Evolutionary conservation across 1,284 basidiomycete species (phyloP).

Genomic region (Chiua sp.): DNA sequence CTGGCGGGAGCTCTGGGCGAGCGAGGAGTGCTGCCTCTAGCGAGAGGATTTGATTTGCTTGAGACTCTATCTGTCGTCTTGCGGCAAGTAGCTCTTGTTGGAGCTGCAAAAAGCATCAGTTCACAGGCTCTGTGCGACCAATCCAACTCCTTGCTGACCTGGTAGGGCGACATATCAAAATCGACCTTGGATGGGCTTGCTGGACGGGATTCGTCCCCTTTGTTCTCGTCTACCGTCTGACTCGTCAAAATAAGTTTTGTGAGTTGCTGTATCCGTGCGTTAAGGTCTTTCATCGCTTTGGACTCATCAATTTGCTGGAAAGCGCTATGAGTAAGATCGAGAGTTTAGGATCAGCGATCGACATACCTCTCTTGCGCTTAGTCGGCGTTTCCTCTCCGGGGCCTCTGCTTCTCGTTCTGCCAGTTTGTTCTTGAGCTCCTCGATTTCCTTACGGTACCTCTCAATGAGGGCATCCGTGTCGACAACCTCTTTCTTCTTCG

Average conservation of each 20-base stretch:
- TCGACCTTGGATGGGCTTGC: slow-evolving; percentile 83
- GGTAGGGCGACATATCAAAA: slow-evolving; percentile 84
- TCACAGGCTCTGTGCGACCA: neutral
- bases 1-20: slow-evolving; percentile 61
- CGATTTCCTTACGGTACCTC: slow-evolving; percentile 91
- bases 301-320: slow-evolving; percentile 76
- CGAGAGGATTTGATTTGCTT: slow-evolving; percentile 81
- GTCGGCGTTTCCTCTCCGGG: slow-evolving; percentile 57
- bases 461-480: slow-evolving; percentile 93
- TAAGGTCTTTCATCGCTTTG: slow-evolving; percentile 81
- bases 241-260: slow-evolving; percentile 89
- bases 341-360: neutral
- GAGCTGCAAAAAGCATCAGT: slow-evolving; percentile 51
- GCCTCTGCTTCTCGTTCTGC: slow-evolving; percentile 67
- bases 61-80: slow-evolving; percentile 74
- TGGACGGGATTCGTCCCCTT: slow-evolving; percentile 72
- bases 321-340: slow-evolving; percentile 1
- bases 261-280: slow-evolving; percentile 81
- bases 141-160: slow-evolving; percentile 55
- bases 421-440: slow-evolving; percentile 76
- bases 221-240: slow-evolving; percentile 73
- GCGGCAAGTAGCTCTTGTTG: slow-evolving; percentile 86
- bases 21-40: slow-evolving; percentile 73
- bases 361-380: slow-evolving; percentile 72
- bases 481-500: slow-evolving; percentile 92